Evolutionary conservation across 1,284 basidiomycete species (phyloP).

Genomic region (Tilletia caries): DNA sequence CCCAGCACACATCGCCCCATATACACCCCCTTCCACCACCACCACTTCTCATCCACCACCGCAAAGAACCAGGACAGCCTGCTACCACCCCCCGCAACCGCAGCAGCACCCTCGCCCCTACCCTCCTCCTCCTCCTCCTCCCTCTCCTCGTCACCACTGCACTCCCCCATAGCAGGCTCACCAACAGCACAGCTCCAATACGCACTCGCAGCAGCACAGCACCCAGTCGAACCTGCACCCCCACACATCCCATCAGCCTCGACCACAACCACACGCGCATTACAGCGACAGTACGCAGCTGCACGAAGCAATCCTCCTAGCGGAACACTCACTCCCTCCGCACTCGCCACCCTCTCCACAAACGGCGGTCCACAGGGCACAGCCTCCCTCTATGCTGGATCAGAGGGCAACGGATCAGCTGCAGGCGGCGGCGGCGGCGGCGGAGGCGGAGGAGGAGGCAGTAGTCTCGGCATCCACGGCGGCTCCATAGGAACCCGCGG

Average conservation of each 20-base stretch:
- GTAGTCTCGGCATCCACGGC: not conserved
- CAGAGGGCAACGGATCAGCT: not conserved
- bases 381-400: not conserved
- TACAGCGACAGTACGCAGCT: not conserved
- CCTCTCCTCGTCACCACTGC: not conserved
- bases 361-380: not conserved
- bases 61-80: not conserved
- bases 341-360: not conserved
- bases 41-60: not conserved
- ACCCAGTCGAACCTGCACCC: not conserved
- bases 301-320: not conserved
- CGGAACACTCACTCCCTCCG: slow-evolving; percentile 6
- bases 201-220: not conserved
- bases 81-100: not conserved
- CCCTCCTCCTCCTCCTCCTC: not conserved
- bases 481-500: not conserved
- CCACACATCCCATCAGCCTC: not conserved
- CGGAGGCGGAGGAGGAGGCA: not conserved
- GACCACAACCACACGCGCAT: not conserved
- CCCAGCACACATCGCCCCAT: slow-evolving; percentile 1
- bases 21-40: not conserved
- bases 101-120: not conserved
- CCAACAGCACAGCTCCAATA: too few species aligned
- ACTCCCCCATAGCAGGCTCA: too few species aligned
- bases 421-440: not conserved